Conservation (phyloP, 805 yeast species). For the Saccharomycopsis sp. region DNA sequence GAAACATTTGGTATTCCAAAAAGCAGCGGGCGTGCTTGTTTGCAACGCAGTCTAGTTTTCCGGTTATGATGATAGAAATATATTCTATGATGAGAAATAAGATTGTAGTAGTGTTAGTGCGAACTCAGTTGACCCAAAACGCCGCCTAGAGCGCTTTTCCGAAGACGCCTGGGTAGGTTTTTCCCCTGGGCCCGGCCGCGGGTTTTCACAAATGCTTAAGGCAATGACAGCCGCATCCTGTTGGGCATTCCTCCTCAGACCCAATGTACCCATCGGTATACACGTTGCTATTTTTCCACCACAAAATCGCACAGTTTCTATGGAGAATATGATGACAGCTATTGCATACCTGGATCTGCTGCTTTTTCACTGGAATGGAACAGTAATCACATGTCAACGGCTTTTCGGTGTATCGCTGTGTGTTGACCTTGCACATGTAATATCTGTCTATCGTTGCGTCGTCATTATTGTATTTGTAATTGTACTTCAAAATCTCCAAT, state of each 20-base stretch:
- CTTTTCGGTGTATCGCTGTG: constrained; percentile 24
- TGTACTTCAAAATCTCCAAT: constrained; percentile 70
- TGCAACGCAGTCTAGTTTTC: too few species aligned
- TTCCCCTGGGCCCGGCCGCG: too few species aligned
- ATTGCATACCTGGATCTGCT: constrained; percentile 55
- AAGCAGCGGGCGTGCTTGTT: too few species aligned
- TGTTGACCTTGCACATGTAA: neutral
- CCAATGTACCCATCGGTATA: constrained; percentile 8
- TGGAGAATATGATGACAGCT: constrained; percentile 77
- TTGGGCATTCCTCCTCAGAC: constrained; percentile 50
- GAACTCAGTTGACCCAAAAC: too few species aligned
- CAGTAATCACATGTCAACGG: constrained; percentile 58
- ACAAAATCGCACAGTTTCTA: constrained; percentile 65
- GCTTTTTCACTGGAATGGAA: constrained; percentile 48
- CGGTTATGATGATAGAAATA: too few species aligned
- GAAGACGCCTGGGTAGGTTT: too few species aligned
- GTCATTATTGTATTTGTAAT: constrained; percentile 30
- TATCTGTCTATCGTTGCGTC: constrained; percentile 27
- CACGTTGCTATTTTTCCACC: constrained; percentile 55
- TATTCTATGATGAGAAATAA: too few species aligned
- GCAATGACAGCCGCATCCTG: constrained; percentile 83
- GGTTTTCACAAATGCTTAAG: constrained; percentile 29
- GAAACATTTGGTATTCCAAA: too few species aligned
- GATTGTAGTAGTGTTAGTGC: too few species aligned
- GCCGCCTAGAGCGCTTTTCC: too few species aligned